phyloP scores from a whole-genome alignment of 78 protist genomes.

The Guillardia theta region DNA sequence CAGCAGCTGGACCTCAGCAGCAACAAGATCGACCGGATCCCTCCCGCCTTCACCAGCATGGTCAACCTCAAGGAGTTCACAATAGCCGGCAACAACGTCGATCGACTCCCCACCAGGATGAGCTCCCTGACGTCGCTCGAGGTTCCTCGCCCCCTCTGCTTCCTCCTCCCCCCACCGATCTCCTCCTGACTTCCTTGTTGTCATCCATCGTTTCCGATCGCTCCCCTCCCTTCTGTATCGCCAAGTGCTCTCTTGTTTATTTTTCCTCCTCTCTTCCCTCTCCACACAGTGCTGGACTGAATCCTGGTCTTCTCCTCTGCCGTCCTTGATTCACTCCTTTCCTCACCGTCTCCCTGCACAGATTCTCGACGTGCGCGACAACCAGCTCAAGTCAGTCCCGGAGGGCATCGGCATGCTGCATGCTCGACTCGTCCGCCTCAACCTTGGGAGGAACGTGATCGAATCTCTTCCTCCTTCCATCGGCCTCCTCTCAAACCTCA shows the following conservation, averaged over 20 bases:
- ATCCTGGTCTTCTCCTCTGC: no score
- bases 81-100: not conserved
- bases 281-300: no score
- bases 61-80: not conserved
- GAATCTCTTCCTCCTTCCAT: not conserved
- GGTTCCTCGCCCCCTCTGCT: no score
- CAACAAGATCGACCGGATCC: not conserved
- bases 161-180: no score
- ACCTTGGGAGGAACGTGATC: not conserved
- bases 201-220: no score
- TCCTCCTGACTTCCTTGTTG: no score
- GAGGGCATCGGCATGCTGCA: not conserved
- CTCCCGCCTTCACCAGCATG: constrained; percentile 10
- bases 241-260: no score
- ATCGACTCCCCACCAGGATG: not conserved
- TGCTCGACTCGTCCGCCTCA: not conserved
- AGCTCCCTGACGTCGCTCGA: not conserved
- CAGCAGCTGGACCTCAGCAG: not conserved
- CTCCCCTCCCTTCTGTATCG: no score
- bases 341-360: no score
- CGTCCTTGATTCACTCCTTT: no score
- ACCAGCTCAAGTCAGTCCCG: not conserved
- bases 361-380: constrained; percentile 3
- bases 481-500: not conserved
- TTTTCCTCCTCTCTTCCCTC: no score